Evolutionary conservation across 768 basidiomycete species (phyloP).

Genomic region (Boletus pseudo-olivaceus): DNA sequence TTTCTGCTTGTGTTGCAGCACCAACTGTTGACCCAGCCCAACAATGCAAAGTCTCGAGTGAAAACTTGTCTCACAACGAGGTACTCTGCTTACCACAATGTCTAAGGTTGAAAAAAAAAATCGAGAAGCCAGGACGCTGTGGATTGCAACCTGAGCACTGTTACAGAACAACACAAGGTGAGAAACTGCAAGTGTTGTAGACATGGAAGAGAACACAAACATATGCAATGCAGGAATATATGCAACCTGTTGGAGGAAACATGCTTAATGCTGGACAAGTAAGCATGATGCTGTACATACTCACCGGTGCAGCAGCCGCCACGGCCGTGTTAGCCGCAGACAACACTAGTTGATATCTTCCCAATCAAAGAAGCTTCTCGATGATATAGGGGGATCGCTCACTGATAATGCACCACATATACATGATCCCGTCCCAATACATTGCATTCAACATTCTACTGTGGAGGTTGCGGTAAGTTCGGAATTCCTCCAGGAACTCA

Average conservation of each 20-base stretch:
- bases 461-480: slow-evolving; percentile 13
- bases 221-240: slow-evolving; percentile 18
- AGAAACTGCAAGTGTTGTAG: not conserved
- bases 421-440: slow-evolving; percentile 26
- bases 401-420: slow-evolving; percentile 25
- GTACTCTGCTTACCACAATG: slow-evolving; percentile 3
- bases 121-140: slow-evolving; percentile 25
- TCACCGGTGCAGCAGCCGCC: slow-evolving; percentile 16
- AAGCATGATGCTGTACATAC: not conserved
- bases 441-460: slow-evolving; percentile 19
- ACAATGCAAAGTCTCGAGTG: slow-evolving; percentile 7
- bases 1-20: no score
- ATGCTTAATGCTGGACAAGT: not conserved
- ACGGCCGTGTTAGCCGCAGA: slow-evolving; percentile 12
- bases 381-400: not conserved
- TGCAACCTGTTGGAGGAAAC: slow-evolving; percentile 2
- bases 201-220: slow-evolving; percentile 9
- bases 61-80: not conserved
- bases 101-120: slow-evolving; percentile 27
- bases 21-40: not conserved
- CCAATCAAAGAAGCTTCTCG: not conserved
- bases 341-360: slow-evolving; percentile 4
- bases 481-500: slow-evolving; percentile 24
- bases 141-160: slow-evolving; percentile 27
- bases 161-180: not conserved